phyloP scores from a whole-genome alignment of 2,329 filamentous ascomycete genomes.

The Ophiosphaerella herpotricha region DNA sequence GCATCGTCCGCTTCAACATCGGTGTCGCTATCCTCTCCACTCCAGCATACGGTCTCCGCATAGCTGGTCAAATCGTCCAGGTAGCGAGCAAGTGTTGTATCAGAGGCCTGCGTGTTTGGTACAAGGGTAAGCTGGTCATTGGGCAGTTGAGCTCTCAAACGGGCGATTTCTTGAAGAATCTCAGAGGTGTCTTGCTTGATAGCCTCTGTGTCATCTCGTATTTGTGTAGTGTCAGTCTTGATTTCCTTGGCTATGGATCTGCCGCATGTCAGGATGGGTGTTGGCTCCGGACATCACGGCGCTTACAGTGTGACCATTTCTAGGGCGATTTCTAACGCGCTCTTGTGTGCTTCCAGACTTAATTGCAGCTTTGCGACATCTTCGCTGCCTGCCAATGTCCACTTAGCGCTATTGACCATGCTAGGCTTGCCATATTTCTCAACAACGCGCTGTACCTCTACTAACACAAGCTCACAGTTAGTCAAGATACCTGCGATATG shows the following conservation, averaged over 20 bases:
- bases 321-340: not conserved
- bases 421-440: not conserved
- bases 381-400: conserved; percentile 1
- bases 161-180: conserved; percentile 14
- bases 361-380: conserved; percentile 1
- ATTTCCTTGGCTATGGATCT: not conserved
- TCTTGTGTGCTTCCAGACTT: conserved; percentile 2
- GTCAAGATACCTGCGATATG: conserved; percentile 2
- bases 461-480: conserved; percentile 3
- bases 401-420: not conserved
- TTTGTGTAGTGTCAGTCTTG: not conserved
- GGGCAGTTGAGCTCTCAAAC: conserved; percentile 7
- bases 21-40: conserved; percentile 3
- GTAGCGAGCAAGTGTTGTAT: conserved; percentile 9
- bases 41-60: conserved; percentile 9
- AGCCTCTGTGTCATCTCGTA: not conserved
- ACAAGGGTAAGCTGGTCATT: not conserved
- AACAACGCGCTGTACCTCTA: conserved; percentile 1
- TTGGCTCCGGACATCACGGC: not conserved
- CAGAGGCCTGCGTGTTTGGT: not conserved
- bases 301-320: conserved; percentile 1
- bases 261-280: too few species aligned
- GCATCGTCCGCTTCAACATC: not conserved
- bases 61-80: conserved; percentile 12
- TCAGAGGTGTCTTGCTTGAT: conserved; percentile 15